A percentile compares a stretch with the other conserved stretches of the same genome.
phyloP scores from a whole-genome alignment of 192 early-diverging fungal species.

The Coemansia aciculifera region DNA sequence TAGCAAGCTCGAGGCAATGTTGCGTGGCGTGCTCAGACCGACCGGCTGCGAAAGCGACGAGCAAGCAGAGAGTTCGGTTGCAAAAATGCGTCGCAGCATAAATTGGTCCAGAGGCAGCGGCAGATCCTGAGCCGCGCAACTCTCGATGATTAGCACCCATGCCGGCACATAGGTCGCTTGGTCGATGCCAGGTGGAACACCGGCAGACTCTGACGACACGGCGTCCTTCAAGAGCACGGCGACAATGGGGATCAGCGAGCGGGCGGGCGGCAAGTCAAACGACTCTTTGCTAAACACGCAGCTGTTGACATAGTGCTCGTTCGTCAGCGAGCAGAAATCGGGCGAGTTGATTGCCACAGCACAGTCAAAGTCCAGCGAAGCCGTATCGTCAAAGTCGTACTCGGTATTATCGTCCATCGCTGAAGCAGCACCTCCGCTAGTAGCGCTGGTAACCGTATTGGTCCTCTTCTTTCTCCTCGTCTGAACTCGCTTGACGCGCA shows the following conservation, averaged over 20 bases:
- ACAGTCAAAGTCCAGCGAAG: slow-evolving; percentile 50
- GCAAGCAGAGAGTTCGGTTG: slow-evolving; percentile 37
- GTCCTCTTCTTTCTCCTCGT: slow-evolving; percentile 10
- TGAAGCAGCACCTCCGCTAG: neutral
- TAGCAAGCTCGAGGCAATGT: slow-evolving; percentile 35
- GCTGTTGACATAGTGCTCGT: slow-evolving; percentile 46
- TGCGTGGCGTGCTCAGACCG: slow-evolving; percentile 13
- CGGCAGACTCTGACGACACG: slow-evolving; percentile 25
- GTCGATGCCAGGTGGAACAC: slow-evolving; percentile 2
- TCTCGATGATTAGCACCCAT: slow-evolving; percentile 30
- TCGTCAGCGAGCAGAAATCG: slow-evolving; percentile 33
- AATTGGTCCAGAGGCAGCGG: slow-evolving; percentile 43
- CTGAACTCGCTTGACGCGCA: slow-evolving; percentile 30
- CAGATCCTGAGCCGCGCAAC: slow-evolving; percentile 20
- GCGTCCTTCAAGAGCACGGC: slow-evolving; percentile 53
- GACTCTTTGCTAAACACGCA: slow-evolving; percentile 40
- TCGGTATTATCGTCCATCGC: neutral
- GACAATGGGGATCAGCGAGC: slow-evolving; percentile 49
- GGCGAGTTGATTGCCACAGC: slow-evolving; percentile 45
- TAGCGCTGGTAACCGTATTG: neutral
- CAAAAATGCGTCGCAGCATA: slow-evolving; percentile 50
- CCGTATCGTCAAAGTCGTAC: neutral
- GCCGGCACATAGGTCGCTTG: neutral
- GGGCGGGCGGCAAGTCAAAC: slow-evolving; percentile 40
- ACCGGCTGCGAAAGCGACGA: slow-evolving; percentile 16